Conservation (phyloP, 2,329 filamentous ascomycete species). For the Eutypella sp. region DNA sequence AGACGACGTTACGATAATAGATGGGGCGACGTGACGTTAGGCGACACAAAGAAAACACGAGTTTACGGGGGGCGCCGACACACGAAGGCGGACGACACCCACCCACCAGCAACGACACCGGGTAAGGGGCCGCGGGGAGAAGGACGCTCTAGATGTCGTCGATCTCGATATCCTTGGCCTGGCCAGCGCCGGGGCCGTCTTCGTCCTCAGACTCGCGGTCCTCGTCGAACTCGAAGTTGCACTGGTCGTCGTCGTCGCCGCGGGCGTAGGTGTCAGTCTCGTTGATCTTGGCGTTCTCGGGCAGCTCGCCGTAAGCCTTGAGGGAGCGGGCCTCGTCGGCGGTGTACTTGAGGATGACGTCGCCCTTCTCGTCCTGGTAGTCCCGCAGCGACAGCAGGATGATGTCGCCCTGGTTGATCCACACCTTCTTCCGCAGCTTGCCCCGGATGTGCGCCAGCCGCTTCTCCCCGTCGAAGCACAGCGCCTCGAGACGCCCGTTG, state of each 20-base stretch:
- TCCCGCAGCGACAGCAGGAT: constrained; percentile 83
- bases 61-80: too few relatives aligned
- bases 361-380: constrained; percentile 90
- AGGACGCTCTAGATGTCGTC: constrained; percentile 92
- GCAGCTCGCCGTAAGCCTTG: constrained; percentile 95
- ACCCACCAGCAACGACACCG: constrained; percentile 1
- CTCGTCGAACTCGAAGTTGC: constrained; percentile 98
- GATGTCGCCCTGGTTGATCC: constrained; percentile 98
- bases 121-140: too few relatives aligned
- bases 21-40: too few relatives aligned
- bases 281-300: constrained; percentile 99
- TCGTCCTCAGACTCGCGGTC: constrained; percentile 64
- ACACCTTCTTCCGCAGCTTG: constrained; percentile 99
- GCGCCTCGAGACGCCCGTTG: constrained; percentile 85
- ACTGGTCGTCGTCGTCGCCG: constrained; percentile 83
- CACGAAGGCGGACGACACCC: too few relatives aligned
- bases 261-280: constrained; percentile 94
- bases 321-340: constrained; percentile 92
- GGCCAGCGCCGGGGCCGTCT: constrained; percentile 47
- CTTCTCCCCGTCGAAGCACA: constrained; percentile 93
- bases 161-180: constrained; percentile 75
- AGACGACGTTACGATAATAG: too few relatives aligned
- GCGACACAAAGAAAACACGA: too few relatives aligned
- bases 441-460: constrained; percentile 79
- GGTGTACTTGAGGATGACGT: constrained; percentile 92